These are phyloP conservation scores for Fusarium heterosporum DNA, from an alignment of 2,329 filamentous ascomycete species.

Conservation along the genomic window DNA sequence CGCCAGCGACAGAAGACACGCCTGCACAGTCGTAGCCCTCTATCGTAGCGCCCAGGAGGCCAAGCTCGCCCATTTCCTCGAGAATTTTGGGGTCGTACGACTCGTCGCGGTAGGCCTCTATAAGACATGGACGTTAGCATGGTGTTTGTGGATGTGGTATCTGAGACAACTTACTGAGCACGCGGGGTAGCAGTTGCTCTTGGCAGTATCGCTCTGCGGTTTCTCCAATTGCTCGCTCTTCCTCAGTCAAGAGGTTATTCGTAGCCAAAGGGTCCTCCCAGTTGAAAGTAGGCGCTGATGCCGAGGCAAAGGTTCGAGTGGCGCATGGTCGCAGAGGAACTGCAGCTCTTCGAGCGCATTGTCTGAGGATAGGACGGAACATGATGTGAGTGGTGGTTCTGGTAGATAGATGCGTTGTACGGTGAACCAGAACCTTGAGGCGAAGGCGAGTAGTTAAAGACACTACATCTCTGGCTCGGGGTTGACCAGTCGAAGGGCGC, in stretches of 20 bases:
- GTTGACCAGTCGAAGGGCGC: slow-evolving; percentile 30
- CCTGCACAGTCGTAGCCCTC: slow-evolving; percentile 90
- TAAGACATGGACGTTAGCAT: slow-evolving; percentile 15
- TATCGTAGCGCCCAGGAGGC: slow-evolving; percentile 87
- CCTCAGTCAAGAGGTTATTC: slow-evolving; percentile 83
- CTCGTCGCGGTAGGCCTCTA: slow-evolving; percentile 87
- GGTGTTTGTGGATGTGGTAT: slow-evolving; percentile 1
- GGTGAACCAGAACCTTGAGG: not conserved
- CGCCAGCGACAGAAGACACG: slow-evolving; percentile 87
- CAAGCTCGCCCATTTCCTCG: slow-evolving; percentile 91
- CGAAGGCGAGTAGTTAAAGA: slow-evolving; percentile 33
- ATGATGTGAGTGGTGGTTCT: slow-evolving; percentile 34
- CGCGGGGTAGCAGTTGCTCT: slow-evolving; percentile 84
- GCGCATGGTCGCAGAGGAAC: slow-evolving; percentile 44
- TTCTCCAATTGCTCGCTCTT: slow-evolving; percentile 89
- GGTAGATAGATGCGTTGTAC: not conserved
- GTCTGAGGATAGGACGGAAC: slow-evolving; percentile 50
- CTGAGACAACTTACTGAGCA: slow-evolving; percentile 72
- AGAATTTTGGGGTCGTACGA: slow-evolving; percentile 87
- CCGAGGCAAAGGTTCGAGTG: slow-evolving; percentile 53
- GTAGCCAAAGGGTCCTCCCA: slow-evolving; percentile 91
- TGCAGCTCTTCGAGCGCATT: slow-evolving; percentile 43
- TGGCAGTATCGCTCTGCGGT: slow-evolving; percentile 95
- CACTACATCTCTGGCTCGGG: slow-evolving; percentile 25
- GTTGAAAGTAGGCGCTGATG: slow-evolving; percentile 69